These are phyloP conservation scores for Xanthoconium purpureum DNA, from an alignment of 768 basidiomycete genomes.

Conservation along the genomic window DNA sequence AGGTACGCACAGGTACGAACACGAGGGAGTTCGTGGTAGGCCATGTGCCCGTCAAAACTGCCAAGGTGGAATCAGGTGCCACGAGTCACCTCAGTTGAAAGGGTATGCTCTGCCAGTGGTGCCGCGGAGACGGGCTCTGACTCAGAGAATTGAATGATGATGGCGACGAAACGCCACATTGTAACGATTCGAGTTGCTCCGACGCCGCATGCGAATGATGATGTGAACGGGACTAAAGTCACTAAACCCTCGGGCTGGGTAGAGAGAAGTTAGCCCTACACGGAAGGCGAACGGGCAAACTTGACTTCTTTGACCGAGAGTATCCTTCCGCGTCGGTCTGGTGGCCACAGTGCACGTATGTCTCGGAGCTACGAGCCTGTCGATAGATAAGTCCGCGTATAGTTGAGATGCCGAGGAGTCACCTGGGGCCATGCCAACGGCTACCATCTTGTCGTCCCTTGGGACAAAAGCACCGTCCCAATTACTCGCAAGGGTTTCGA, in stretches of 20 bases:
- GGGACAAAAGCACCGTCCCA: too few species aligned
- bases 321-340: not conserved
- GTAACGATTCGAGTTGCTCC: not conserved
- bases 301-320: not conserved
- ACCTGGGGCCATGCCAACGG: not conserved
- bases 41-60: not conserved
- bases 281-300: constrained; percentile 3
- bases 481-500: too few species aligned
- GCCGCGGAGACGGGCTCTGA: constrained; percentile 4
- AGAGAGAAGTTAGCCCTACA: not conserved
- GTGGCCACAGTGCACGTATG: not conserved
- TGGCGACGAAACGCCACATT: constrained; percentile 9
- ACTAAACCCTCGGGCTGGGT: not conserved
- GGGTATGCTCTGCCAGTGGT: not conserved
- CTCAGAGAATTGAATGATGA: not conserved
- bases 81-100: constrained; percentile 2
- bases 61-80: not conserved
- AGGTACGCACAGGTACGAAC: not conserved
- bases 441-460: not conserved
- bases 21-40: constrained; percentile 7
- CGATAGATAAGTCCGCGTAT: not conserved
- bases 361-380: not conserved
- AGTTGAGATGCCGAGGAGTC: not conserved
- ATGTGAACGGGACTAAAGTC: not conserved
- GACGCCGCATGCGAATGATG: not conserved